phyloP scores from a whole-genome alignment of 2,329 filamentous ascomycete species.

The Fusarium concolor region DNA sequence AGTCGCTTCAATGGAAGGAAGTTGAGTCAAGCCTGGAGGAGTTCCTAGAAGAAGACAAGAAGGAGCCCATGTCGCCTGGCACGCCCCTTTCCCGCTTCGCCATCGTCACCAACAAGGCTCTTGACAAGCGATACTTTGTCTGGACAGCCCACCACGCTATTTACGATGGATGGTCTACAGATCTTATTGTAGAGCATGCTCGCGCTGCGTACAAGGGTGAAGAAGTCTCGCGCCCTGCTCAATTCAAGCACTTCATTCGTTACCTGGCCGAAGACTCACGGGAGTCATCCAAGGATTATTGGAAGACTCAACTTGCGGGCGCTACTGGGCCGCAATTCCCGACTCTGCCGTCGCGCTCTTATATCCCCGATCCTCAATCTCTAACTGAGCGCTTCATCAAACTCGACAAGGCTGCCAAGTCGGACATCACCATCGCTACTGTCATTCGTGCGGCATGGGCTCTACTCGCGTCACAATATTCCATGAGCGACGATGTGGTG shows the following conservation, averaged over 20 bases:
- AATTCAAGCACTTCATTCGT: slow-evolving; percentile 46
- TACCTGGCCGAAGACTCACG: slow-evolving; percentile 35
- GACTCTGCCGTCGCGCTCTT: slow-evolving; percentile 41
- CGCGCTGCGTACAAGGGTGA: slow-evolving; percentile 36
- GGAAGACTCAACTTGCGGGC: slow-evolving; percentile 40
- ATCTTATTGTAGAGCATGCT: slow-evolving; percentile 42
- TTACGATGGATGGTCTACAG: slow-evolving; percentile 49
- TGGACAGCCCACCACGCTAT: slow-evolving; percentile 50
- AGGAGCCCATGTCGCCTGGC: slow-evolving; percentile 55
- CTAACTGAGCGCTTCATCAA: slow-evolving; percentile 36
- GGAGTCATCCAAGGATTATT: slow-evolving; percentile 40
- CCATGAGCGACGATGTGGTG: slow-evolving; percentile 46
- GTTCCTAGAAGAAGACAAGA: slow-evolving; percentile 55
- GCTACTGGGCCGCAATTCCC: slow-evolving; percentile 44
- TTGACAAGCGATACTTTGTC: slow-evolving; percentile 48
- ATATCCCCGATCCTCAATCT: slow-evolving; percentile 39
- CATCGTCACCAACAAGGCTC: slow-evolving; percentile 44
- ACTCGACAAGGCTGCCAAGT: slow-evolving; percentile 34
- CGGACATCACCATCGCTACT: slow-evolving; percentile 42
- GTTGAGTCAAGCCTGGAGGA: slow-evolving; percentile 49
- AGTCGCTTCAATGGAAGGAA: slow-evolving; percentile 50
- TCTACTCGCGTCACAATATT: slow-evolving; percentile 42
- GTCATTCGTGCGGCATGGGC: slow-evolving; percentile 48
- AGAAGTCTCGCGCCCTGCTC: slow-evolving; percentile 35
- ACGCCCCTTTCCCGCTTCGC: slow-evolving; percentile 58